phyloP scores from a whole-genome alignment of 2,329 filamentous ascomycete genomes.

The Plectosphaerella cucumerina region DNA sequence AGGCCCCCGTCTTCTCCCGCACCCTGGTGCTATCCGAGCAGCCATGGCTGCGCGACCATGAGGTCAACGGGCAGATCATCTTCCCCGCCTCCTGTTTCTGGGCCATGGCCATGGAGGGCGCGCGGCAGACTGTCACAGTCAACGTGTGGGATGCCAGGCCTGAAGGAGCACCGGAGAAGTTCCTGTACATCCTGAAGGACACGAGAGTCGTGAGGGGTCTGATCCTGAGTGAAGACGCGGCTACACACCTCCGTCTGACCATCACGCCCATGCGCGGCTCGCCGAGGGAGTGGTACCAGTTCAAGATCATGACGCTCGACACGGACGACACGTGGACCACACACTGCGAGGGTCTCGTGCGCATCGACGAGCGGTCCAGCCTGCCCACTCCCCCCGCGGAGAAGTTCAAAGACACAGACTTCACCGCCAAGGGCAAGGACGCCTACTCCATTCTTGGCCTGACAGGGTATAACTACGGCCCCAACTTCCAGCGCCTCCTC shows the following conservation, averaged over 20 bases:
- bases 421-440: not conserved
- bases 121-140: not conserved
- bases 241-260: not conserved
- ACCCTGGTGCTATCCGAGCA: constrained; percentile 1
- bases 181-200: constrained; percentile 1
- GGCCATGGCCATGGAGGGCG: constrained; percentile 8
- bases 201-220: not conserved
- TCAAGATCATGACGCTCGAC: not conserved
- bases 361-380: not conserved
- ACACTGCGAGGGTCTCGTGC: constrained; percentile 3
- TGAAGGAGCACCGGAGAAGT: not conserved
- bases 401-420: not conserved
- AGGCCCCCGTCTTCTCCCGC: constrained; percentile 1
- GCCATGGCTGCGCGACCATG: constrained; percentile 37
- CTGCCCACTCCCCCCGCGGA: not conserved
- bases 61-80: constrained; percentile 35
- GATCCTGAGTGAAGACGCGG: constrained; percentile 1
- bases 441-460: not conserved
- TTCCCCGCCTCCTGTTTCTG: constrained; percentile 18
- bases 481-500: not conserved
- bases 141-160: not conserved
- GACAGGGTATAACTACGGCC: not conserved
- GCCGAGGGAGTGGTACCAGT: constrained; percentile 2
- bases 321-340: not conserved
- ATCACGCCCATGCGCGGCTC: not conserved